These are phyloP conservation scores for Fusarium fujikuroi DNA, from an alignment of 2,329 filamentous ascomycete genomes.

Conservation along the genomic window DNA sequence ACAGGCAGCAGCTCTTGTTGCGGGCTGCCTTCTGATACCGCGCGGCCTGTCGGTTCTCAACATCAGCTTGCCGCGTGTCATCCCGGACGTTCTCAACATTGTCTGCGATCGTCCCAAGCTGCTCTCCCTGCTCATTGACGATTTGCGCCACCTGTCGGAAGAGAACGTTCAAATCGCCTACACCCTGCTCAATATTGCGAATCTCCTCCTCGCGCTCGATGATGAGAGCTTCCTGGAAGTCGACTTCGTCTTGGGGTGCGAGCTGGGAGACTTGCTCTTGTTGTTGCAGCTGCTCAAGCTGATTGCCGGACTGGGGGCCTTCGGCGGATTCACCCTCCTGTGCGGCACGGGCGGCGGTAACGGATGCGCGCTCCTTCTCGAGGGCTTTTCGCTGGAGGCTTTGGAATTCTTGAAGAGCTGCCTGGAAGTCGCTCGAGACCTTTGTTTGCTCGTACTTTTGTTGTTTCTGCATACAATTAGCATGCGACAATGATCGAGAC, in stretches of 20 bases:
- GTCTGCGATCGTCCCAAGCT: conserved; percentile 85
- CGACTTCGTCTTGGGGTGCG: conserved; percentile 92
- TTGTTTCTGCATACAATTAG: conserved; percentile 70
- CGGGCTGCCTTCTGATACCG: conserved; percentile 95
- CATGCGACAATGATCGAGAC: conserved; percentile 14
- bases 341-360: conserved; percentile 83
- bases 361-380: conserved; percentile 90
- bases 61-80: conserved; percentile 85
- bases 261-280: conserved; percentile 78
- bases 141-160: conserved; percentile 99
- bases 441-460: conserved; percentile 98
- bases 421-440: conserved; percentile 91
- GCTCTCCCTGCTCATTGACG: conserved; percentile 90
- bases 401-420: conserved; percentile 91
- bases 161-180: conserved; percentile 93
- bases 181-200: conserved; percentile 95
- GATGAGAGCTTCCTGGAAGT: conserved; percentile 96
- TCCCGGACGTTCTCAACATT: conserved; percentile 87
- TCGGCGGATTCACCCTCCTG: conserved; percentile 69
- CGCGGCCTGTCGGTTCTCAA: conserved; percentile 85
- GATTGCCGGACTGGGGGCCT: conserved; percentile 49
- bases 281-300: conserved; percentile 69
- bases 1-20: conserved; percentile 91
- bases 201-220: conserved; percentile 97
- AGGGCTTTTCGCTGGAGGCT: conserved; percentile 87